phyloP scores from a whole-genome alignment of 2,329 filamentous ascomycete genomes.

The Microcyclospora tardicrescens region DNA sequence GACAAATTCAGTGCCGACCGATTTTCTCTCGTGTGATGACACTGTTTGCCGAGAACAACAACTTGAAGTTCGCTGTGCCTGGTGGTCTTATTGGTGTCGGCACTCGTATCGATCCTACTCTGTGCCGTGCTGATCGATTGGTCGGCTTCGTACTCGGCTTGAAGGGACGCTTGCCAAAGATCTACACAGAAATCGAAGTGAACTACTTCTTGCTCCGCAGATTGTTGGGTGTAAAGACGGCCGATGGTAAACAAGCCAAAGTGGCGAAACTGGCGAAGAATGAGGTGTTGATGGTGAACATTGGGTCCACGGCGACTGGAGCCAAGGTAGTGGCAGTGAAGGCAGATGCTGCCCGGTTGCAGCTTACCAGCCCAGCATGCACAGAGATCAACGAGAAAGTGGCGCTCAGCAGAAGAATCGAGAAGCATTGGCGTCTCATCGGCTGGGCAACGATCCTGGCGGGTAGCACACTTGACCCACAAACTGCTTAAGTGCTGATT shows the following conservation, averaged over 20 bases:
- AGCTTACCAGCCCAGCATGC: conserved; percentile 72
- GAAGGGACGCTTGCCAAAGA: conserved; percentile 83
- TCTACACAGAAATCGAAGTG: conserved; percentile 96
- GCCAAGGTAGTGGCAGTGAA: conserved; percentile 96
- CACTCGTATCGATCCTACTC: conserved; percentile 90
- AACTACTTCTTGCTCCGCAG: conserved; percentile 97
- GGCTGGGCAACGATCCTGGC: conserved; percentile 48
- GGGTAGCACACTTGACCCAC: conserved; percentile 19
- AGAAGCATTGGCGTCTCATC: conserved; percentile 97
- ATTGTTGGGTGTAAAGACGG: conserved; percentile 90
- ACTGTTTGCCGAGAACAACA: conserved; percentile 94
- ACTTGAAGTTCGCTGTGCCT: conserved; percentile 94
- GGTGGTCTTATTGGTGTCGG: conserved; percentile 97
- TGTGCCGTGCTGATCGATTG: conserved; percentile 96
- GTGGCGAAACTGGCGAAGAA: conserved; percentile 97
- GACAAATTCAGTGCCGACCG: conserved; percentile 88
- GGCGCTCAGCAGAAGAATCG: conserved; percentile 86
- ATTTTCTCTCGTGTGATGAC: conserved; percentile 94
- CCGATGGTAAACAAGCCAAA: conserved; percentile 98
- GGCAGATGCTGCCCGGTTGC: conserved; percentile 92
- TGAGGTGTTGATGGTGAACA: conserved; percentile 99
- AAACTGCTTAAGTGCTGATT: conserved; percentile 1
- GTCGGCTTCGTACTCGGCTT: conserved; percentile 96
- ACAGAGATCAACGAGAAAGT: conserved; percentile 98
- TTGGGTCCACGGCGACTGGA: conserved; percentile 91